Conservation (phyloP, 768 basidiomycete genomes). For the Panellus pusillus region DNA sequence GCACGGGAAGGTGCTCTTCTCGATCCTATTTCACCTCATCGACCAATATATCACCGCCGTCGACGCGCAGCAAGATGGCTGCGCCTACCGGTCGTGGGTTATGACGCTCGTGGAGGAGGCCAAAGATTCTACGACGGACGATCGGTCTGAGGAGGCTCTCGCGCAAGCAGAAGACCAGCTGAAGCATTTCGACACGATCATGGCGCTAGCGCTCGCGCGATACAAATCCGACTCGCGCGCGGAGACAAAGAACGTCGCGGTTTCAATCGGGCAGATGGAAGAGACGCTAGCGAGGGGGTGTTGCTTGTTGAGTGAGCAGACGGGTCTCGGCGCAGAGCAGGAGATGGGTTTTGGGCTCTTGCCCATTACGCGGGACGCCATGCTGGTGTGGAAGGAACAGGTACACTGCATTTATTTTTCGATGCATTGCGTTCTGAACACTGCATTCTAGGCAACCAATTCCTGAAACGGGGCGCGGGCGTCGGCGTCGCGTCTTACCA, state of each 20-base stretch:
- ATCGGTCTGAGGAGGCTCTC: constrained; percentile 39
- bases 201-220: constrained; percentile 36
- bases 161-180: constrained; percentile 36
- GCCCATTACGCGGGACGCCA: constrained; percentile 35
- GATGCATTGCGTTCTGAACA: too few species aligned
- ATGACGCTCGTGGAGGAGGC: constrained; percentile 48
- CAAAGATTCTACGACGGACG: constrained; percentile 41
- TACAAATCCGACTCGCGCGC: constrained; percentile 40
- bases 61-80: constrained; percentile 44
- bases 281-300: constrained; percentile 39
- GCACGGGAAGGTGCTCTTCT: constrained; percentile 42
- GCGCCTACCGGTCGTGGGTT: constrained; percentile 38
- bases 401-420: constrained; percentile 20
- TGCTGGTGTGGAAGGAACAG: constrained; percentile 44
- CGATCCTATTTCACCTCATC: constrained; percentile 41
- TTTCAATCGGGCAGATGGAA: constrained; percentile 37
- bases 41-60: constrained; percentile 47
- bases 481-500: neutral
- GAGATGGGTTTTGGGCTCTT: constrained; percentile 42
- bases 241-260: constrained; percentile 34
- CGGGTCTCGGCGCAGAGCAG: constrained; percentile 42
- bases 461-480: neutral
- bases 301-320: constrained; percentile 48
- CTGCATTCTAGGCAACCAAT: neutral
- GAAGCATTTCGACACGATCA: constrained; percentile 35